Evolutionary conservation across 2,329 filamentous ascomycete species (phyloP).

Genomic region (Bipolaris victoriae): DNA sequence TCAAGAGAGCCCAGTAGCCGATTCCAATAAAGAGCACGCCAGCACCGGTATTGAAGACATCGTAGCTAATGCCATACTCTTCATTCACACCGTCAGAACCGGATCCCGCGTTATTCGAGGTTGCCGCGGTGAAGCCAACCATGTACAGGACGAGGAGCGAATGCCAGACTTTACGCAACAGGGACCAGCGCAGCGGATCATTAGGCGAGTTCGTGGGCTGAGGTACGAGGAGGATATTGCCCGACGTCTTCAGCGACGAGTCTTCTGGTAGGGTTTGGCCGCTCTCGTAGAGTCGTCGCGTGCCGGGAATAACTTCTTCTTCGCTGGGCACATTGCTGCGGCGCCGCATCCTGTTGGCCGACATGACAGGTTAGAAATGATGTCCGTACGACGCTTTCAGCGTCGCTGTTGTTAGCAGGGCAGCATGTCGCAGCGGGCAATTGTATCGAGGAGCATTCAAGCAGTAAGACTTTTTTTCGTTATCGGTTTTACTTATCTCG

Average conservation of each 20-base stretch:
- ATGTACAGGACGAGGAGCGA: conserved; percentile 2
- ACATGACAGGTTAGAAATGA: background rate
- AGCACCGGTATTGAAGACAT: conserved; percentile 1
- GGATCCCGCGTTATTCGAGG: conserved; percentile 1
- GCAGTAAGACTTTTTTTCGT: conserved; percentile 1
- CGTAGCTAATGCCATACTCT: conserved; percentile 1
- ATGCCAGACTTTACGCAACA: conserved; percentile 1
- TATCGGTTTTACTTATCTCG: conserved; percentile 1
- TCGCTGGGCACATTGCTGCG: background rate
- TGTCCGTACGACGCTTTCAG: background rate
- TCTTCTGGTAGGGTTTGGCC: background rate
- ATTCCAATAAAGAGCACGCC: background rate
- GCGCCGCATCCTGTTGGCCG: background rate
- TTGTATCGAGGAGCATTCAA: background rate
- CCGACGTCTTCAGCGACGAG: background rate
- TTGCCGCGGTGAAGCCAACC: conserved; percentile 1
- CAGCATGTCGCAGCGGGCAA: background rate
- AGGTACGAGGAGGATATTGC: background rate
- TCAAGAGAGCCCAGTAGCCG: conserved; percentile 2
- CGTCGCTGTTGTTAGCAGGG: conserved; percentile 1
- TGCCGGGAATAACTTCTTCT: conserved; percentile 1
- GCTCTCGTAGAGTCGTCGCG: background rate
- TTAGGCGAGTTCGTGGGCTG: conserved; percentile 1
- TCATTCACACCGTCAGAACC: conserved; percentile 1
- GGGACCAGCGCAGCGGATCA: conserved; percentile 1